phyloP scores from a whole-genome alignment of 2,329 filamentous ascomycete species.

The Cercospora sp. region DNA sequence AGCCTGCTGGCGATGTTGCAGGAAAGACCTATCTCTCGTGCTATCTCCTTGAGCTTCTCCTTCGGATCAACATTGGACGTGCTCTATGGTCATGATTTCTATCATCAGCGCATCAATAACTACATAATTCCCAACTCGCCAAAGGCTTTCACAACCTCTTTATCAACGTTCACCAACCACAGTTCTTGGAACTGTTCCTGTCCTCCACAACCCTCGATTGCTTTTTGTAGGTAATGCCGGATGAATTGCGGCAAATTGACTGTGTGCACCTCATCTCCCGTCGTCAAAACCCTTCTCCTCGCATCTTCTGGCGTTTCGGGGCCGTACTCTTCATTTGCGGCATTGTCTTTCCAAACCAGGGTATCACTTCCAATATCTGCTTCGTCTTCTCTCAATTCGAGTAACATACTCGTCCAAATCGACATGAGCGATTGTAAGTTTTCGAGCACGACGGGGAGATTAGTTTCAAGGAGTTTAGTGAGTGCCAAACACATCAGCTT shows the following conservation, averaged over 20 bases:
- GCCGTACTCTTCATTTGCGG: slow-evolving; percentile 15
- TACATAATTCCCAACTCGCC: slow-evolving; percentile 41
- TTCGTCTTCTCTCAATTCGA: slow-evolving; percentile 60
- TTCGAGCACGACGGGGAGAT: slow-evolving; percentile 47
- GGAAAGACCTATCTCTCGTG: too few relatives aligned
- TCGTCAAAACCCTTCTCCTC: slow-evolving; percentile 52
- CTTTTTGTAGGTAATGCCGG: slow-evolving; percentile 58
- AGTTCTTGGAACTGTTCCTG: slow-evolving; percentile 65
- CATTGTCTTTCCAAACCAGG: slow-evolving; percentile 42
- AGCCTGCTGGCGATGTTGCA: too few relatives aligned
- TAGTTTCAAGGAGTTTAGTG: slow-evolving; percentile 68
- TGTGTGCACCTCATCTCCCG: slow-evolving; percentile 66
- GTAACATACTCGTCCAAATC: slow-evolving; percentile 71
- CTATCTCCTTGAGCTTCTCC: too few relatives aligned
- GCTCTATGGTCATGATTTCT: neutral
- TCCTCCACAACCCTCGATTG: slow-evolving; percentile 63
- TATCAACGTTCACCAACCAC: slow-evolving; percentile 74
- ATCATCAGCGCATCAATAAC: neutral
- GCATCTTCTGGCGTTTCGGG: slow-evolving; percentile 49
- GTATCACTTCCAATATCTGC: slow-evolving; percentile 38
- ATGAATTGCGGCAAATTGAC: slow-evolving; percentile 66
- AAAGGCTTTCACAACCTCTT: slow-evolving; percentile 68
- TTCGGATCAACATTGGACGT: neutral
- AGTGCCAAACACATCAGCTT: slow-evolving; percentile 74
- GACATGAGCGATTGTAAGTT: slow-evolving; percentile 70